phyloP scores from a whole-genome alignment of 2,329 filamentous ascomycete genomes.

The Sporothrix luriei region DNA sequence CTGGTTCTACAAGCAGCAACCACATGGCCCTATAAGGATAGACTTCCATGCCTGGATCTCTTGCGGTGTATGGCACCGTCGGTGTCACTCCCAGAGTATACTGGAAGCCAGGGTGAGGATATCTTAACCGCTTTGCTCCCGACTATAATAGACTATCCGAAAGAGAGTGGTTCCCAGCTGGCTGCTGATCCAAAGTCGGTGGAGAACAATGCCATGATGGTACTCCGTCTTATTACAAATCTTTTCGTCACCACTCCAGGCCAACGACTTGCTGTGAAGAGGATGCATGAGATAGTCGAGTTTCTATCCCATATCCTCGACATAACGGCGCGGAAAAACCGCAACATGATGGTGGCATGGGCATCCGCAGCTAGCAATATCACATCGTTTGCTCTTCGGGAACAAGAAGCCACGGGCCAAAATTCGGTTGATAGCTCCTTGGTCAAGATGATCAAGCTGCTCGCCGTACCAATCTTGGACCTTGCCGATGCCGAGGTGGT shows the following conservation, averaged over 20 bases:
- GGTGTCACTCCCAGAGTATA: constrained; percentile 65
- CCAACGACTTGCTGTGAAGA: constrained; percentile 63
- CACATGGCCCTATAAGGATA: constrained; percentile 76
- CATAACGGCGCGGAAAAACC: constrained; percentile 62
- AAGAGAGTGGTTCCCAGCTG: constrained; percentile 47
- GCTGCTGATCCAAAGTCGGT: constrained; percentile 59
- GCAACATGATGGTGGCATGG: constrained; percentile 79
- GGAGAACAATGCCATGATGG: constrained; percentile 86
- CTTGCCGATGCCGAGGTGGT: constrained; percentile 79
- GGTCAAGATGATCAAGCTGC: constrained; percentile 53
- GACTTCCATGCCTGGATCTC: constrained; percentile 82
- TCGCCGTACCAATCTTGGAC: constrained; percentile 64
- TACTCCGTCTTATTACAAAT: constrained; percentile 77
- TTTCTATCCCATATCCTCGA: constrained; percentile 66
- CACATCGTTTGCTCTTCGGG: constrained; percentile 66
- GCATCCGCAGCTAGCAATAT: constrained; percentile 85
- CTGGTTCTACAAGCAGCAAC: constrained; percentile 73
- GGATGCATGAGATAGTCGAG: constrained; percentile 59
- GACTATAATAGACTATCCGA: constrained; percentile 34
- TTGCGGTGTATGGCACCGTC: constrained; percentile 78
- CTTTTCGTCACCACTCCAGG: constrained; percentile 77
- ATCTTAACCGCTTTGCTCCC: constrained; percentile 60
- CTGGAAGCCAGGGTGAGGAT: constrained; percentile 55
- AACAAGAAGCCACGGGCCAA: constrained; percentile 48
- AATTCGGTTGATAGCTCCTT: constrained; percentile 47